Base-by-base conservation (phyloP, 345 rosid species). In the Citrus reticulata region DNA sequence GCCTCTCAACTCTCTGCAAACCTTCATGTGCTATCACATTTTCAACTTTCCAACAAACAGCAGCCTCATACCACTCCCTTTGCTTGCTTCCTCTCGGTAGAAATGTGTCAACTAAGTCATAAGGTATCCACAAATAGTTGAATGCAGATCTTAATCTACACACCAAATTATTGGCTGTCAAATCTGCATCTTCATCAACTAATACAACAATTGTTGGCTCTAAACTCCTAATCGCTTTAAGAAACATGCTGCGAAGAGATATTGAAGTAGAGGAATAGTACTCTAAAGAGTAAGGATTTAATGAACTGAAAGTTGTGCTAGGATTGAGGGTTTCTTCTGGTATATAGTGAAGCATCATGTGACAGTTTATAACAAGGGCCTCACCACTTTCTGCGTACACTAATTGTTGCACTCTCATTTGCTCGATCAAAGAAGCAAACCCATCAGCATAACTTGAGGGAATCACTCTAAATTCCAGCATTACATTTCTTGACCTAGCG, bases 111-210 rank as follows among this genome's bases (percentile, higher is more conserved):
- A 91, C 90, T 0, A 93, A 87, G 62, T 95, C 99, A 68, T 89
- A 95, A 6, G 95, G 96, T n/a, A 95, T 95, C 99, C 98, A 95
- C 57, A 95, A 81, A 80, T 92, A 92, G 72, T 89, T 90, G 78
- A 90, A 93, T 37, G 93, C 92, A 5, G 96, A 87, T 76, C 89
- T 83, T 77, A 93, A 72, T 80, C 97, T 89, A 10, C 85, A 74
- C 54, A 88, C 91, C 37, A 95, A 78, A 71, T 88, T 85, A 54
- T 62, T 91, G 1, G 95, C 86, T 16, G 96, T 92, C 27, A 95
- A 85, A 80, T 93, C 97, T 11, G 90, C 93, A 74, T 93, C 97
- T 81, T 95, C 99, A 40, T 95, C 99, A 30, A 90, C 91, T 64
- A 95, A 19, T 7, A 95, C 76, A 60, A 91, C 90, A 6, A 91